These are phyloP conservation scores for Epichloe coenophiala DNA, from an alignment of 2,329 filamentous ascomycete species.

Conservation along the genomic window DNA sequence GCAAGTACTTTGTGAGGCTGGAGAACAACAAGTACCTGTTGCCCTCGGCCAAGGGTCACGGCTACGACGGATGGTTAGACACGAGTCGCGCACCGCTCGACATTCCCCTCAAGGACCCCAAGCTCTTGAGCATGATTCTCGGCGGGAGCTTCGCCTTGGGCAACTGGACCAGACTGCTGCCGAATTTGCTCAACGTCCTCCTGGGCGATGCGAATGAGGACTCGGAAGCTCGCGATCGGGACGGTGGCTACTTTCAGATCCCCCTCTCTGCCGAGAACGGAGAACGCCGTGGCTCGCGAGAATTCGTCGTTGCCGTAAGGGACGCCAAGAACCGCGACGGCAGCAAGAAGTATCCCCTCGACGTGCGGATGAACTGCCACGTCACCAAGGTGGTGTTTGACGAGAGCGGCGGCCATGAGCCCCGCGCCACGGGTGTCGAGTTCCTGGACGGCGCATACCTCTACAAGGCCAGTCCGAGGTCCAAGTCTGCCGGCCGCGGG, in stretches of 20 bases:
- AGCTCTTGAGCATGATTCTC: conserved; percentile 27
- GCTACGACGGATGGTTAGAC: conserved; percentile 42
- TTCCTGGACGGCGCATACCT: conserved; percentile 26
- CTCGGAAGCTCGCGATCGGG: conserved; percentile 27
- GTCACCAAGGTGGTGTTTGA: conserved; percentile 24
- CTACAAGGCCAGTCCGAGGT: conserved; percentile 29
- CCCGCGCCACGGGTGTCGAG: conserved; percentile 29
- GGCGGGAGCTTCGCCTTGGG: conserved; percentile 15
- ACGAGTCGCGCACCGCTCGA: conserved; percentile 36
- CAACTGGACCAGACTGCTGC: conserved; percentile 14
- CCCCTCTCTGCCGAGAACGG: conserved; percentile 32
- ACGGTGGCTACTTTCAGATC: conserved; percentile 28
- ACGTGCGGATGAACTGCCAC: conserved; percentile 13
- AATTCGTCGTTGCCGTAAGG: conserved; percentile 28
- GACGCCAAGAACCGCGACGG: conserved; percentile 12
- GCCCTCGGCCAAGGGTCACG: conserved; percentile 31
- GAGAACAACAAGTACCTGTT: conserved; percentile 38
- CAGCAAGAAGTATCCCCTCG: conserved; percentile 7
- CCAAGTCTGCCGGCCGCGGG: conserved; percentile 11
- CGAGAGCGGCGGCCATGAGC: conserved; percentile 11
- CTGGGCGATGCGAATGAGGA: conserved; percentile 39
- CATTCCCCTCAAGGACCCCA: conserved; percentile 36
- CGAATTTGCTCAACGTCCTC: conserved; percentile 23
- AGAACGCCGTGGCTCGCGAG: conserved; percentile 32
- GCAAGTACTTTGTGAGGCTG: conserved; percentile 41